Conservation (phyloP, 139 green algal species). For the Micractinium sp. region DNA sequence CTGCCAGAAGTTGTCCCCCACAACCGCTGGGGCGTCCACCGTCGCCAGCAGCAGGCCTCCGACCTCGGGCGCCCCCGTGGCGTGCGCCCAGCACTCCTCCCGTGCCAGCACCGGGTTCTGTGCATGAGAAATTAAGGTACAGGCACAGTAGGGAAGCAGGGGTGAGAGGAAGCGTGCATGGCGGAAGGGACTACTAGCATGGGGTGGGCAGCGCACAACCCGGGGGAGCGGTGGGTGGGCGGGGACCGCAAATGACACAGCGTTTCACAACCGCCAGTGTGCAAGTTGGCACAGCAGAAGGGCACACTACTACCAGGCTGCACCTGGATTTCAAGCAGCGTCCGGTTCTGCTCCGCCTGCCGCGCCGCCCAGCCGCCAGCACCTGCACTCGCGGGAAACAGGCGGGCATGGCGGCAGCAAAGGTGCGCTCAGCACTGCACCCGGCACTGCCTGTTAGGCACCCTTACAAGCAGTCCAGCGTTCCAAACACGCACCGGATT, state of each 20-base stretch:
- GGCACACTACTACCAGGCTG: not conserved
- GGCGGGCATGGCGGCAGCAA: not conserved
- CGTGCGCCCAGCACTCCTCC: slow-evolving; percentile 64
- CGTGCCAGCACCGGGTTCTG: slow-evolving; percentile 23
- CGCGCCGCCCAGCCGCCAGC: slow-evolving; percentile 18
- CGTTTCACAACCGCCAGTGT: too few relatives aligned
- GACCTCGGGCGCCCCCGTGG: slow-evolving; percentile 51
- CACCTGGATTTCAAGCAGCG: slow-evolving; percentile 25
- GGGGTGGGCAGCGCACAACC: too few relatives aligned
- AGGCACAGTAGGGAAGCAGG: not conserved
- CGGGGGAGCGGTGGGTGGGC: too few relatives aligned
- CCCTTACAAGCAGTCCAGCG: not conserved
- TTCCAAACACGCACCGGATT: not conserved
- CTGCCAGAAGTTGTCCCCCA: slow-evolving; percentile 41
- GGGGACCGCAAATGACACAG: too few relatives aligned
- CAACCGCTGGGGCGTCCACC: slow-evolving; percentile 31
- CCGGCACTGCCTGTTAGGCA: not conserved
- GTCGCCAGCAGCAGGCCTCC: slow-evolving; percentile 68
- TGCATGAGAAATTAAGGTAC: too few relatives aligned
- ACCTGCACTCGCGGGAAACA: not conserved
- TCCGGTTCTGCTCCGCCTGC: slow-evolving; percentile 7
- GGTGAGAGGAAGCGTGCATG: not conserved
- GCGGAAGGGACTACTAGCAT: not conserved
- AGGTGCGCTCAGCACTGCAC: not conserved
- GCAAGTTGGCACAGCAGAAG: too few relatives aligned